Base-by-base conservation (phyloP, 2,329 filamentous ascomycete genomes). In the Aspergillus pseudoglaucus region DNA sequence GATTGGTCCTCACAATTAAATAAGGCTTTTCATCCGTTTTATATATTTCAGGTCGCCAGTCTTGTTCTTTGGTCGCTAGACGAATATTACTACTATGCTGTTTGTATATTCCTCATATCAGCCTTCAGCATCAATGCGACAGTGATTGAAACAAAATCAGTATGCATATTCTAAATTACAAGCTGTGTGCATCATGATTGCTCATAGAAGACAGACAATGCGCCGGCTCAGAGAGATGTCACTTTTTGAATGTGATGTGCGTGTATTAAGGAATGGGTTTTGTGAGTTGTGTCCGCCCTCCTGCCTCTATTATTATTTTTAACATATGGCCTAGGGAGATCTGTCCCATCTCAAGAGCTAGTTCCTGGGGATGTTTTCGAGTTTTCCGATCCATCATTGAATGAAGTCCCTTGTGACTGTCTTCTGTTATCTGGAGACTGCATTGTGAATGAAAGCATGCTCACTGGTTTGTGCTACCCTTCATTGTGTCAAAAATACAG, bases 401-500 rank as follows among this genome's bases (percentile, higher is more conserved):
- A 81, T 3, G 88, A 95, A 58, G 87, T 97, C 53, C 93, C 93
- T 1, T 93, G 88, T 60, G 93, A 98, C 67, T 95, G 91, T 66
- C 74, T 98, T 30, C 73, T 98, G 5, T 77, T 98, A 0, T 88
- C 88, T 45, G 94, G 93, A 37, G 94, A 98, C 69, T 96, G 90
- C 61, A 97, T 98, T 53, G 90, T 98, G 55, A 98, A 98, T 61
- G 93, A 98, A 70, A 97, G 93, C 71, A 98, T 98, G 93, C 80
- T 98, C 32, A 98, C 93, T 35, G 82, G 75, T 78, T 62, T 54
- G 62, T 53, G 18, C 9, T 42, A 14, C 32, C 15, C 27, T 23
- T 22, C 9, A 10, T 7, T 42, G 12, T 30, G 7, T 9, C 10
- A 8, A 6, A 4, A 17, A 27, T 10, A 4, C 37, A 33, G n/a